phyloP scores from a whole-genome alignment of 768 basidiomycete genomes.

The Lentinula aciculospora region DNA sequence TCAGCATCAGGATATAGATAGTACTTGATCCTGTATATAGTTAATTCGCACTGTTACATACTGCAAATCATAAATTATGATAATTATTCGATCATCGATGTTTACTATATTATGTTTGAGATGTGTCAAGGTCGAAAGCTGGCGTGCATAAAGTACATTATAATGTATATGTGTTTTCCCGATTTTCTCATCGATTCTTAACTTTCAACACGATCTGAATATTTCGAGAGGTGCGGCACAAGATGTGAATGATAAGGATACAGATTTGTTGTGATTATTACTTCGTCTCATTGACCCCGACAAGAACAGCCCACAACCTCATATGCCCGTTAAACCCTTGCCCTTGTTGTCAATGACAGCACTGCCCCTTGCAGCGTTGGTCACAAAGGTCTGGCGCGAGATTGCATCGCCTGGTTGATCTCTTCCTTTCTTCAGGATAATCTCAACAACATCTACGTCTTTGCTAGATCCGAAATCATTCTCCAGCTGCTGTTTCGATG shows the following conservation, averaged over 20 bases:
- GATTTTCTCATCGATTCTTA: too few species aligned
- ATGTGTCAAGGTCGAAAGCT: too few species aligned
- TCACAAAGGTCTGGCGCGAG: constrained; percentile 13
- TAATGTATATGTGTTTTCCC: too few species aligned
- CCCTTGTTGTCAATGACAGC: constrained; percentile 32
- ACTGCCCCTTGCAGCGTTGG: constrained; percentile 26
- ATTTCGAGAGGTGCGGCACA: background rate
- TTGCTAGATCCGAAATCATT: constrained; percentile 60
- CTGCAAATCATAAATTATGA: too few species aligned
- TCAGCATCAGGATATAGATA: constrained; percentile 1
- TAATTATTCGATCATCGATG: too few species aligned
- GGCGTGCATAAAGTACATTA: too few species aligned
- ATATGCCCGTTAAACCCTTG: constrained; percentile 30
- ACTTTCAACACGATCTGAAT: too few species aligned
- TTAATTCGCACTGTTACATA: too few species aligned
- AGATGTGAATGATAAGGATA: background rate
- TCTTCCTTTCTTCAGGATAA: constrained; percentile 60
- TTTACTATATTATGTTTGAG: too few species aligned
- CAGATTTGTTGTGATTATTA: background rate
- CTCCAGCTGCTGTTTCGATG: constrained; percentile 84
- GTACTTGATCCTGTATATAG: background rate
- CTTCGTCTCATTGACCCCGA: background rate
- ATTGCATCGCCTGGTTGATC: constrained; percentile 49
- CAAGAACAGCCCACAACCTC: constrained; percentile 6
- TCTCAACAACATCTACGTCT: constrained; percentile 55